Evolutionary conservation across 1,139 yeast species (phyloP), one percentile per base, ranked within the genome.

Genomic region (Debaryomyces coudertii): DNA sequence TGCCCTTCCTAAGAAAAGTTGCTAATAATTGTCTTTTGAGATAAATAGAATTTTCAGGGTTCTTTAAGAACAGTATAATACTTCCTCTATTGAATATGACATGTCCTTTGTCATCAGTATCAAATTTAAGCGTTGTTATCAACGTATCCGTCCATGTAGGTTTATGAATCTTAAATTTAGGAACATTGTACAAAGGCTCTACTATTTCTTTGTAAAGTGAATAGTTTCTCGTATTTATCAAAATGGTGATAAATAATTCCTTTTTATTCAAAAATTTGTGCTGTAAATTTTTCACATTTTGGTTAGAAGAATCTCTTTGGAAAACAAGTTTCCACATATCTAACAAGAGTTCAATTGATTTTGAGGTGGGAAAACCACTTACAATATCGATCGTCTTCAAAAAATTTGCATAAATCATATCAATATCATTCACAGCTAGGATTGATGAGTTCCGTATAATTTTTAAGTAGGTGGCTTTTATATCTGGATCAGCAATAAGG

Each of bases 81-180:
- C 44, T 43, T 1, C 47, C 39, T 14, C 44, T 45, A 48, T 62
- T 58, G 40, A 55, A 48, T 9, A 40, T 37, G 1, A 56, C 23
- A 4, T 43, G 27, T 0, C 53, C 61, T 8, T 48, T 29, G 2
- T 42, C 40, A 35, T 50, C 48, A 3, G 20, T 28, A 16, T 52
- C 45, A 25, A 67, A 55, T 45, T 58, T 58, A 29, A 62, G 48
- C 1, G 68, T 58, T 2, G 48, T 42, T 22, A 57, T 58, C 24
- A 65, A 45, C 3, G 44, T 47, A 42, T 68, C 72, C 8, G 62
- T 57, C 66, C 66, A 65, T 6, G 58, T 39, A 3, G 42, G 25
- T 7, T 53, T 37, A 2, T 49, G 11, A 2, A 11, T 31, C 14
- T 40, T 25, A 8, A 35, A 41, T 8, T 27, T 31, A 18, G 22